Base-by-base conservation (phyloP, 2,329 filamentous ascomycete genomes). In the Fusarium setosum region DNA sequence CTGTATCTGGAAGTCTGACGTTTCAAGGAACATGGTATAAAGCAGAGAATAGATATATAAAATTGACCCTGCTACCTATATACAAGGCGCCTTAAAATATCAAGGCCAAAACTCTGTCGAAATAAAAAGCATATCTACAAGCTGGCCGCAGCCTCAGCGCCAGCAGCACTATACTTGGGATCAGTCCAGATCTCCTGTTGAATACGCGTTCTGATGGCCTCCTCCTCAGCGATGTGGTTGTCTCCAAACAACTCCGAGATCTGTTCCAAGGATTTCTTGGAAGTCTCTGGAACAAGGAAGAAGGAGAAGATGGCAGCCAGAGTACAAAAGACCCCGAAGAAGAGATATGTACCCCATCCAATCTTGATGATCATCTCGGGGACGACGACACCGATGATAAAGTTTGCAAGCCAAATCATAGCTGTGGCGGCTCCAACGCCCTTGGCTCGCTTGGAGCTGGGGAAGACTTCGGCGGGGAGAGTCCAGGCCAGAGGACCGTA, bases 291-390 rank as follows among this genome's bases (percentile, higher is more conserved):
- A 5, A 70, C 67, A 0, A 70, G 24, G 45, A 70, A 68, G 34
- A 65, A 70, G 0, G 67, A 69, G 26, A 65, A 88, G 3, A 82
- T 55, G 4, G 80, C 75, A 1, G 81, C 79, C 2, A 85, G 70
- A 1, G 81, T 65, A 59, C 83, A 86, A 65, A 86, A 86, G 7
- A 80, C 71, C 0, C 82, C 84, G 49, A 86, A 87, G 75, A 88
- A 87, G 9, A 85, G 75, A 56, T 86, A 87, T 0, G 80, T 80
- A 2, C 81, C 80, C 60, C 75, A 82, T 3, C 76, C 77, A 1
- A 82, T 85, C 37, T 83, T 81, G 52, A 84, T 75, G 6, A 88
- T 77, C 40, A 88, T 79, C 2, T 83, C 82, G 0, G 85, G 86
- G 0, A 84, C 86, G 15, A 85, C 82, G 18, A 87, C 79, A 8